These are phyloP conservation scores for Pseudogymnoascus sp. DNA, from an alignment of 2,329 filamentous ascomycete genomes.

Conservation along the genomic window DNA sequence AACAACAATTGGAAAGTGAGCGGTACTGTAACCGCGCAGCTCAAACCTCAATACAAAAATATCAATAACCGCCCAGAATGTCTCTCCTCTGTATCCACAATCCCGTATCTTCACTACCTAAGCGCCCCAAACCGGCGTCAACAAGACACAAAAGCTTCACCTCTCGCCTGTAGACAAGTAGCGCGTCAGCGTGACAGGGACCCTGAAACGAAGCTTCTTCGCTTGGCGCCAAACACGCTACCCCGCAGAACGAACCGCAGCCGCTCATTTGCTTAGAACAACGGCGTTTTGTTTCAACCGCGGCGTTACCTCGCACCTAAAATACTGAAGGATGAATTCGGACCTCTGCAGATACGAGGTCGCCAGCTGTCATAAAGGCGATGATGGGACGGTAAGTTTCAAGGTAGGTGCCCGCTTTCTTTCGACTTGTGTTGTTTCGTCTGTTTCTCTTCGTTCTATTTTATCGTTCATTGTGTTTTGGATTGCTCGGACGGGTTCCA, in stretches of 20 bases:
- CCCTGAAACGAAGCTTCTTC: neutral
- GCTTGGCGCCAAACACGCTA: conserved; percentile 6
- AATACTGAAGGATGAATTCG: neutral
- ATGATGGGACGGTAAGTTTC: neutral
- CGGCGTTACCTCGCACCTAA: conserved; percentile 5
- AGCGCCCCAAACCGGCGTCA: neutral
- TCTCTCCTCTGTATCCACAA: conserved; percentile 2
- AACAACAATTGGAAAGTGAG: neutral
- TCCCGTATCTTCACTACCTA: neutral
- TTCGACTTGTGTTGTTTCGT: neutral
- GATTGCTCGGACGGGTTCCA: neutral
- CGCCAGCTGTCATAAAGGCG: neutral
- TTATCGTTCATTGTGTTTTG: neutral
- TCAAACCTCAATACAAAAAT: neutral
- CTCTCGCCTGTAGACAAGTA: neutral
- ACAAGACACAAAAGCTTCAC: neutral
- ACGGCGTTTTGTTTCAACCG: neutral
- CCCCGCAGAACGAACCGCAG: neutral
- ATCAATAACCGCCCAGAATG: neutral
- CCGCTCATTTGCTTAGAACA: neutral
- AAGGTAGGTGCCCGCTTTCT: neutral
- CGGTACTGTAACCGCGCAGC: neutral
- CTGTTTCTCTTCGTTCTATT: neutral
- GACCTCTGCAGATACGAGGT: conserved; percentile 6
- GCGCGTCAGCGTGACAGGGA: neutral